phyloP scores from a whole-genome alignment of 2,329 filamentous ascomycete genomes.

The Penicillium polonicum region DNA sequence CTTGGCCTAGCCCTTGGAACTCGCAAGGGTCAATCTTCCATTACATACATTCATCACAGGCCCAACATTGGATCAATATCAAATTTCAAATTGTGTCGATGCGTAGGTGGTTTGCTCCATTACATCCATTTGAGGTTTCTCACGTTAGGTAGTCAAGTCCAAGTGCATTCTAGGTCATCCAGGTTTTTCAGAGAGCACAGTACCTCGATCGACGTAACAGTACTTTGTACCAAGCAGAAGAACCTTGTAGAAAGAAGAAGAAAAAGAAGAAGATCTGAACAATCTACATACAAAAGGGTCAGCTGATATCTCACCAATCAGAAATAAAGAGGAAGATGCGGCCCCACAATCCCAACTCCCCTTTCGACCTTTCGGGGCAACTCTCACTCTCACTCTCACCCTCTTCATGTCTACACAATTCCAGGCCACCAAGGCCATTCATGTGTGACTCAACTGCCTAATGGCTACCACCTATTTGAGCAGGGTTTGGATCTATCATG shows the following conservation, averaged over 20 bases:
- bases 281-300: neutral
- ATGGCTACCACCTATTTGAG: neutral
- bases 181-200: too few species aligned
- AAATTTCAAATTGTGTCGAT: neutral
- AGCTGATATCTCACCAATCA: neutral
- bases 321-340: neutral
- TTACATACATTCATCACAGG: neutral
- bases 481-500: neutral
- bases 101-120: too few species aligned
- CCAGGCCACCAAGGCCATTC: neutral
- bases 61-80: neutral
- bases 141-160: too few species aligned
- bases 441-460: neutral
- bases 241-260: neutral
- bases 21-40: neutral
- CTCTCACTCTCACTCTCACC: too few species aligned
- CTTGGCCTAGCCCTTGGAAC: neutral
- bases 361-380: too few species aligned
- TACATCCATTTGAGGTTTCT: too few species aligned
- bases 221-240: neutral
- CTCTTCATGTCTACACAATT: neutral
- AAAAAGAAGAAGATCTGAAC: neutral
- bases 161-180: too few species aligned
- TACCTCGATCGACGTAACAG: too few species aligned
- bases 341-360: neutral